phyloP scores from a whole-genome alignment of 495 filamentous ascomycete species.

The Oidiodendron maius region DNA sequence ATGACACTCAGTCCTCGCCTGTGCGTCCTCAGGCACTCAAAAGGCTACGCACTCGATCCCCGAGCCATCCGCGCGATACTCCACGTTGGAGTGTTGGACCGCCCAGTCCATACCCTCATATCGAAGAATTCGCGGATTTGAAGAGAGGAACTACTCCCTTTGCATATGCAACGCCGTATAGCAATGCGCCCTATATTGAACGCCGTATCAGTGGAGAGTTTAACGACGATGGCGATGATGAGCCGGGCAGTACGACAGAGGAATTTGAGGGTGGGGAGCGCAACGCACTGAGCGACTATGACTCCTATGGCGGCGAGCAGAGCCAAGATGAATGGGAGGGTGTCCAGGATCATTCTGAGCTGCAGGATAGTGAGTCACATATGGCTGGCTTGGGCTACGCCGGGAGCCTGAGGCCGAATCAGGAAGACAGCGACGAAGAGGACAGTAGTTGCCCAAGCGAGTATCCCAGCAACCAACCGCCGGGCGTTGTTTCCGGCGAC shows the following conservation, averaged over 20 bases:
- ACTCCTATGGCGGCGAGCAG: neutral
- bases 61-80: conserved; percentile 37
- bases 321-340: conserved; percentile 23
- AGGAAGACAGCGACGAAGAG: conserved; percentile 23
- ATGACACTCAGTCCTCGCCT: conserved; percentile 11
- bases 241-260: conserved; percentile 24
- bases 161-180: conserved; percentile 49
- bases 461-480: conserved; percentile 31
- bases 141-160: conserved; percentile 38
- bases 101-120: conserved; percentile 28
- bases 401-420: neutral
- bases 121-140: conserved; percentile 16
- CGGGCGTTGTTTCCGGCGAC: neutral
- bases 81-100: conserved; percentile 38
- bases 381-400: neutral
- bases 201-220: conserved; percentile 11
- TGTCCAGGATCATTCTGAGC: conserved; percentile 9
- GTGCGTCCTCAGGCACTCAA: conserved; percentile 8
- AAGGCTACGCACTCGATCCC: conserved; percentile 26
- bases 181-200: conserved; percentile 35
- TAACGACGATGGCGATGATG: conserved; percentile 19
- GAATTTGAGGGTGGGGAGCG: conserved; percentile 19
- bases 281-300: conserved; percentile 15
- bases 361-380: neutral
- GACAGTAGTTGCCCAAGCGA: conserved; percentile 31